Evolutionary conservation across 179 eudicot species (phyloP), one percentile per base, ranked within the genome.

Genomic region (Silene vulgaris): DNA sequence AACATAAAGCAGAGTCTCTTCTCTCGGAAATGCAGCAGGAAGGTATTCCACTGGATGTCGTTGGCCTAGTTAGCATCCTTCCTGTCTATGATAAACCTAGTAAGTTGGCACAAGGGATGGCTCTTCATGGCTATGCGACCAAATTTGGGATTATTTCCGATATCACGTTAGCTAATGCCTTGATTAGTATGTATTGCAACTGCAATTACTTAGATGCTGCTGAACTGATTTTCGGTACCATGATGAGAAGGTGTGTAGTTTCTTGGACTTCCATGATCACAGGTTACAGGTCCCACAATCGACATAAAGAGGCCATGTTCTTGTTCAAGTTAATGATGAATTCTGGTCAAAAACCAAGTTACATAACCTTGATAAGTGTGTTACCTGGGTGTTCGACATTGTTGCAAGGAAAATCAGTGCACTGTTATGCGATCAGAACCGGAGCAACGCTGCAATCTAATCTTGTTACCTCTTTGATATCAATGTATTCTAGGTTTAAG

Each of bases 211-310:
- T 86, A 54, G 81, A 76, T 48, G 73, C 81, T 20, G 89, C 87
- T 35, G 69, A 64, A 21, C 62, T 81, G 12, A 73, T 86, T 68
- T 88, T 91, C 69, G 67, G 82, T 30, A 71, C 71, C 14, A 85
- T 91, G 90, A 78, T 71, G 0, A 28, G 69, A 28, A 82, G 76
- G 80, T 82, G 76, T 74, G 74, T 87, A 74, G 78, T 91, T 77
- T 89, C 97, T 71, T 91, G 97, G 97, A 91, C 88, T 72, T 87
- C 94, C 30, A 63, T 89, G 79, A 52, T 91, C 66, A 83, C 94
- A 17, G 88, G 90, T 61, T 88, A 81, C 66, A 79, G 85, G 66
- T 32, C 9, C 79, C 81, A 75, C 17, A 80, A 77, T 52, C 64
- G 85, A 61, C 78, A 30, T 2, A 76, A 77, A 12, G 82, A 87